A percentile compares a stretch with the other conserved stretches of the same genome.
Conservation (phyloP, 108 stramenopile genomes). For the Fistulifera solaris region DNA sequence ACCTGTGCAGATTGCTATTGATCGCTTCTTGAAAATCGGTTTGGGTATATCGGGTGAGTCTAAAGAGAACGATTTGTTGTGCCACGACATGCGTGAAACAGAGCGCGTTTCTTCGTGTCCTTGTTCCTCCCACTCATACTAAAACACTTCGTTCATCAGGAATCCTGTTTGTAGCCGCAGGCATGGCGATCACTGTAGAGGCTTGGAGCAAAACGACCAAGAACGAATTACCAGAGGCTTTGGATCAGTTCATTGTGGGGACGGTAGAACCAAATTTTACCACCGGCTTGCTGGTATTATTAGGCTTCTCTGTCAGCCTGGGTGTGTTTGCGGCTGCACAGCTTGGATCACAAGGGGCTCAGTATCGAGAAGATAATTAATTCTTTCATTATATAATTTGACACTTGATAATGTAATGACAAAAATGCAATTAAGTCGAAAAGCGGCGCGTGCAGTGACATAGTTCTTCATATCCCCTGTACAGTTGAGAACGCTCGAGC, state of each 20-base stretch:
- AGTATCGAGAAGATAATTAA: slow-evolving; percentile 39
- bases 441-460: too few relatives aligned
- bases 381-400: too few relatives aligned
- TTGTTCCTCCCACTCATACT: too few relatives aligned
- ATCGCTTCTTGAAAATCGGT: slow-evolving; percentile 65
- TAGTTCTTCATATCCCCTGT: too few relatives aligned
- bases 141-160: slow-evolving; percentile 24
- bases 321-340: slow-evolving; percentile 69
- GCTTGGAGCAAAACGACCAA: slow-evolving; percentile 61
- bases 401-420: too few relatives aligned
- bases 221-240: slow-evolving; percentile 35
- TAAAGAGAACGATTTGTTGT: too few relatives aligned
- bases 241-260: slow-evolving; percentile 59
- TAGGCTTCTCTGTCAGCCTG: slow-evolving; percentile 66
- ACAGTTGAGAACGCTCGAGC: too few relatives aligned
- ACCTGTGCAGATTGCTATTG: slow-evolving; percentile 47
- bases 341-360: slow-evolving; percentile 38
- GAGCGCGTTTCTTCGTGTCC: too few relatives aligned
- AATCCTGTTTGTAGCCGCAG: slow-evolving; percentile 51
- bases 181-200: slow-evolving; percentile 64
- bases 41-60: slow-evolving; percentile 19
- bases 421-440: too few relatives aligned
- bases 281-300: slow-evolving; percentile 54
- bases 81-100: too few relatives aligned
- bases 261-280: slow-evolving; percentile 82